Conservation (phyloP, 1,139 yeast genomes). For the Blastobotrys elegans region DNA sequence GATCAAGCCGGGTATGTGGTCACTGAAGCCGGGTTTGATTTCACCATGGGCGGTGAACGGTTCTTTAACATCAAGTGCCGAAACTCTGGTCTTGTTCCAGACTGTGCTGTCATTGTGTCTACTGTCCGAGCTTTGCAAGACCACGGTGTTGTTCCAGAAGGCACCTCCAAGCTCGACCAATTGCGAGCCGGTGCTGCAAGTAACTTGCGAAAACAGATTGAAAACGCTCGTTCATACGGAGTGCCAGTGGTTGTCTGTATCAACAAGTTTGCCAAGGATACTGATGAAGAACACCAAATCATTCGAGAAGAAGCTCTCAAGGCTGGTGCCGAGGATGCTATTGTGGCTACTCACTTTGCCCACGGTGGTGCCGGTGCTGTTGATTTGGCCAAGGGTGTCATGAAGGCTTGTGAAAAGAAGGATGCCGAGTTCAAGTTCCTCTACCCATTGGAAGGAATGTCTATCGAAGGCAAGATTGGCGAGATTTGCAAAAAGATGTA, state of each 20-base stretch:
- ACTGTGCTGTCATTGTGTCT: slow-evolving; percentile 91
- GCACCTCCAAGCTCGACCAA: slow-evolving; percentile 80
- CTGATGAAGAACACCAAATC: slow-evolving; percentile 76
- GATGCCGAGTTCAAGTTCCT: slow-evolving; percentile 63
- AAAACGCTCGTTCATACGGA: slow-evolving; percentile 80
- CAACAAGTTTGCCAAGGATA: slow-evolving; percentile 84
- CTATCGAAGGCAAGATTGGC: slow-evolving; percentile 82
- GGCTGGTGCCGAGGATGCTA: slow-evolving; percentile 93
- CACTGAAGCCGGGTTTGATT: slow-evolving; percentile 98
- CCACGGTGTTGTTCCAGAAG: slow-evolving; percentile 98
- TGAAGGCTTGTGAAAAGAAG: slow-evolving; percentile 52
- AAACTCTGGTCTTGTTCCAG: slow-evolving; percentile 84
- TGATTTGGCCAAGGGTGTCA: slow-evolving; percentile 79
- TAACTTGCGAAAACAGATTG: slow-evolving; percentile 86
- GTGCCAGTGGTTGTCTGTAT: slow-evolving; percentile 95
- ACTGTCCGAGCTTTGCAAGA: slow-evolving; percentile 95
- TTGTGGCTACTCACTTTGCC: slow-evolving; percentile 96
- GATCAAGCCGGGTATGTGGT: slow-evolving; percentile 82
- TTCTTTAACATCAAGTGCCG: slow-evolving; percentile 96
- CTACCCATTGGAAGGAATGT: slow-evolving; percentile 56
- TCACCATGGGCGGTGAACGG: slow-evolving; percentile 99
- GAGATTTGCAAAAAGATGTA: slow-evolving; percentile 87
- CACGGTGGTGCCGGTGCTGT: slow-evolving; percentile 96
- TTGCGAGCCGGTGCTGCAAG: slow-evolving; percentile 79
- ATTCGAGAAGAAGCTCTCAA: slow-evolving; percentile 78